These are phyloP conservation scores for Fusarium sp. DNA, from an alignment of 2,329 filamentous ascomycete species.

Conservation along the genomic window DNA sequence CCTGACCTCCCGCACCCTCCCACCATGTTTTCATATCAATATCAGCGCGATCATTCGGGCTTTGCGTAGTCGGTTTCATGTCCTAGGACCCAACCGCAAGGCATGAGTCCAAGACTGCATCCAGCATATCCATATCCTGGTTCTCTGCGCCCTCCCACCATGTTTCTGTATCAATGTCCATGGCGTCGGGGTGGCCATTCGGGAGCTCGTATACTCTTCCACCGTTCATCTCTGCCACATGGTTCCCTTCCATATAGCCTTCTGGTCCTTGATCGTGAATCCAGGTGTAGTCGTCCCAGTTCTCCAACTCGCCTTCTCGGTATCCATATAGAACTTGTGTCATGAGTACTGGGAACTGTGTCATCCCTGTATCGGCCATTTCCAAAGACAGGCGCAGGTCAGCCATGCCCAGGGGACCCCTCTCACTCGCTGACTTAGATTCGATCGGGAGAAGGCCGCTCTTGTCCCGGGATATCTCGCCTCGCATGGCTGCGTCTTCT, in stretches of 20 bases:
- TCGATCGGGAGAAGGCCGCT: constrained; percentile 85
- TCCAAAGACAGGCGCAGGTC: constrained; percentile 83
- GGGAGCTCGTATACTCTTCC: constrained; percentile 53
- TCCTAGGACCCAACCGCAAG: constrained; percentile 59
- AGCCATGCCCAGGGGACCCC: constrained; percentile 79
- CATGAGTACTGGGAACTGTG: constrained; percentile 80
- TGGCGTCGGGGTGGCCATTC: constrained; percentile 67
- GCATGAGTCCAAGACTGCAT: constrained; percentile 69
- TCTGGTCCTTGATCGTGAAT: constrained; percentile 54
- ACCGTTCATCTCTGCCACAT: constrained; percentile 50
- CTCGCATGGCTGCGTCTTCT: constrained; percentile 78
- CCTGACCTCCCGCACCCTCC: constrained; percentile 69
- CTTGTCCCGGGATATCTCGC: constrained; percentile 79
- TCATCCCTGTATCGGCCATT: constrained; percentile 80
- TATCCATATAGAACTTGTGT: constrained; percentile 78
- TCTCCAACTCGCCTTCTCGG: constrained; percentile 80
- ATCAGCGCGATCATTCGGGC: constrained; percentile 57
- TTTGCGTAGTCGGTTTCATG: background rate
- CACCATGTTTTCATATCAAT: constrained; percentile 69
- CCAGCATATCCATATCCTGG: constrained; percentile 64
- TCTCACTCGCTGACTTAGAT: constrained; percentile 78
- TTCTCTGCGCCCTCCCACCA: constrained; percentile 72
- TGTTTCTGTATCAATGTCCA: constrained; percentile 70
- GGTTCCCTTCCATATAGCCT: constrained; percentile 44
- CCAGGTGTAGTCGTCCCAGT: constrained; percentile 71